A percentile compares a stretch with the other conserved stretches of the same genome.
These are phyloP conservation scores for Starmerella floricola DNA, from an alignment of 805 yeast species.

Conservation along the genomic window DNA sequence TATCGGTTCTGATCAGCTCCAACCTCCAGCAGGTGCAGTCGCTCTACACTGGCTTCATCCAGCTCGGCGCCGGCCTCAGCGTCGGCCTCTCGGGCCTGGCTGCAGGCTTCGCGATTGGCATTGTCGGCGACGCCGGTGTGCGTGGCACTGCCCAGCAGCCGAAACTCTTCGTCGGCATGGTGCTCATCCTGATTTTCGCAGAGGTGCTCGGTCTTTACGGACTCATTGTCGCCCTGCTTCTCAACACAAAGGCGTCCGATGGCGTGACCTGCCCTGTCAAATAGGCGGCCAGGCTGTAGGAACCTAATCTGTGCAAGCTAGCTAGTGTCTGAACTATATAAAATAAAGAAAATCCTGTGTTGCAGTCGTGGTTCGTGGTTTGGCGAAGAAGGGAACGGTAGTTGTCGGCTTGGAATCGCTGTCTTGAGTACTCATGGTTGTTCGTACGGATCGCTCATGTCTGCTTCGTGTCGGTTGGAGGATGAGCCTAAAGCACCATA, in stretches of 20 bases:
- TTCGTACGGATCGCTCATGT: too few species aligned
- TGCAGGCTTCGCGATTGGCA: conserved; percentile 98
- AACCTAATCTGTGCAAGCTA: neutral
- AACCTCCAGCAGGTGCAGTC: conserved; percentile 84
- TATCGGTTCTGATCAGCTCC: conserved; percentile 85
- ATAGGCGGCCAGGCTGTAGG: neutral
- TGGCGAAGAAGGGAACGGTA: too few species aligned
- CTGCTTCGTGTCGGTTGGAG: too few species aligned
- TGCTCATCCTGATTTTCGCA: conserved; percentile 94
- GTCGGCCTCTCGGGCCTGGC: conserved; percentile 96
- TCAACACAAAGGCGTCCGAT: conserved; percentile 95
- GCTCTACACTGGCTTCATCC: conserved; percentile 92
- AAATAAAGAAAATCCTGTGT: too few species aligned
- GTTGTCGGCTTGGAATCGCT: too few species aligned
- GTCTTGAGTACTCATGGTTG: too few species aligned
- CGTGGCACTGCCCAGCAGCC: conserved; percentile 98
- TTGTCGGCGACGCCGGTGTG: conserved; percentile 99
- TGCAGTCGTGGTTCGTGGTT: too few species aligned
- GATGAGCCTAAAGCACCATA: too few species aligned
- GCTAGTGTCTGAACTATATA: neutral
- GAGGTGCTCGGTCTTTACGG: conserved; percentile 98
- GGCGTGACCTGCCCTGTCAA: conserved; percentile 45
- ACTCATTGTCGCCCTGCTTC: conserved; percentile 90
- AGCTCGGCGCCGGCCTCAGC: conserved; percentile 93
- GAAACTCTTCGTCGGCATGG: conserved; percentile 96